Conservation (phyloP, 2,329 filamentous ascomycete genomes). For the Diaporthe sp. region DNA sequence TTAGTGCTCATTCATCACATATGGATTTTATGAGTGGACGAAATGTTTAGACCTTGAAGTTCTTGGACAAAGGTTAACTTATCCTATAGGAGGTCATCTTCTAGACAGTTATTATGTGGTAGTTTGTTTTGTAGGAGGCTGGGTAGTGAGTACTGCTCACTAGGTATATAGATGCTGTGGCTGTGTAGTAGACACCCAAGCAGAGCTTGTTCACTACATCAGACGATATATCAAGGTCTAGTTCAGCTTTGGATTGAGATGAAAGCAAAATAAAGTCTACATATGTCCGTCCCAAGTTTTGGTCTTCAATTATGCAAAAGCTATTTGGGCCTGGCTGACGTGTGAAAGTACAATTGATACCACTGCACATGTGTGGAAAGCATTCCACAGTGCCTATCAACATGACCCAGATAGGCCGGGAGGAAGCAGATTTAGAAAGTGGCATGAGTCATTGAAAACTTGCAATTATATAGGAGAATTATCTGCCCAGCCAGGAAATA, state of each 20-base stretch:
- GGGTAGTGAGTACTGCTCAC: no score
- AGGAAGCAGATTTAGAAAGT: background rate
- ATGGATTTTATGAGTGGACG: no score
- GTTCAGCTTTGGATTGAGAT: background rate
- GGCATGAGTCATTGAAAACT: no score
- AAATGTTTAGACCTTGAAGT: background rate
- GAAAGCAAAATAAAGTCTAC: background rate
- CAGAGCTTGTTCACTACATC: background rate
- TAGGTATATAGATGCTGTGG: no score
- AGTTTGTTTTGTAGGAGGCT: no score
- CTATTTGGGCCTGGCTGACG: background rate
- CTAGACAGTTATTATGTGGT: no score
- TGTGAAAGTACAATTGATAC: no score
- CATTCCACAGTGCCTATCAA: background rate
- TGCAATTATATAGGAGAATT: no score
- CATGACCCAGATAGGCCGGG: no score
- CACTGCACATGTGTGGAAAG: background rate
- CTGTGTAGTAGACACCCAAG: no score
- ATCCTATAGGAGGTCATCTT: no score
- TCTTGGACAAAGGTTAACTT: background rate
- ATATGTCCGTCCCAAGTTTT: background rate
- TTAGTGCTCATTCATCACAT: background rate
- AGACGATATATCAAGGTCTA: background rate
- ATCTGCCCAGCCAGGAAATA: no score
- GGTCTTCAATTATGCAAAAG: background rate